Base-by-base conservation (phyloP, 1,139 yeast genomes). In the Lodderomyces parapsilosis region DNA sequence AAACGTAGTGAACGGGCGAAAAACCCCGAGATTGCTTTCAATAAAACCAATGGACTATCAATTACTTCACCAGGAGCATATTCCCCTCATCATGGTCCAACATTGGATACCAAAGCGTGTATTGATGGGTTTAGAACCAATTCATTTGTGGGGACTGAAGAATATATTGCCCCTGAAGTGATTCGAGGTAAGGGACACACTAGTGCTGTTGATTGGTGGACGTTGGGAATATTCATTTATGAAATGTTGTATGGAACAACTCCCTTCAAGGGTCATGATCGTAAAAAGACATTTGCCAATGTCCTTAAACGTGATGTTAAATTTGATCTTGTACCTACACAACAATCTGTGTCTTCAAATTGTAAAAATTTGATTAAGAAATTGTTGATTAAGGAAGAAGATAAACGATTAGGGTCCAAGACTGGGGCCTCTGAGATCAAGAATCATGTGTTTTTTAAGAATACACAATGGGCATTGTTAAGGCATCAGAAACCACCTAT, bases 181-280 rank as follows among this genome's bases (percentile, higher is more conserved):
- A 93, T 93, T 46, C 74, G 95, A 57, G 98, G 99, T 2, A 88
- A 91, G 52, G 99, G 99, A 1, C 99, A 93, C 58, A 93, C 98
- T 0, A 86, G 93, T 19, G 96, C 98, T 0, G 99, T 93, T 14
- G 99, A 93, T 63, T 93, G 99, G 99, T 93, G 99, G 99, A 93
- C 99, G 0, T 70, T 93, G 49, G 99, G 99, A 1, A 90, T 93
- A 30, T 76, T 93, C 55, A 72, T 90, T 20, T 93, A 81, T 61
- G 99, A 93, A 59, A 93, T 93, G 99, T 69, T 93, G 33, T 90
- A 81, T 62, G 98, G 98, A 1, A 86, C 90, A 8, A 93, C 99
- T 0, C 99, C 99, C 1, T 93, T 93, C 67, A 93, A 93, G 64
- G 99, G 99, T 6, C 72, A 80, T 38, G 89, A 83, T 52, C 76